Base-by-base conservation (phyloP, 176 grass and related monocot genomes). In the Chloris gayana region DNA sequence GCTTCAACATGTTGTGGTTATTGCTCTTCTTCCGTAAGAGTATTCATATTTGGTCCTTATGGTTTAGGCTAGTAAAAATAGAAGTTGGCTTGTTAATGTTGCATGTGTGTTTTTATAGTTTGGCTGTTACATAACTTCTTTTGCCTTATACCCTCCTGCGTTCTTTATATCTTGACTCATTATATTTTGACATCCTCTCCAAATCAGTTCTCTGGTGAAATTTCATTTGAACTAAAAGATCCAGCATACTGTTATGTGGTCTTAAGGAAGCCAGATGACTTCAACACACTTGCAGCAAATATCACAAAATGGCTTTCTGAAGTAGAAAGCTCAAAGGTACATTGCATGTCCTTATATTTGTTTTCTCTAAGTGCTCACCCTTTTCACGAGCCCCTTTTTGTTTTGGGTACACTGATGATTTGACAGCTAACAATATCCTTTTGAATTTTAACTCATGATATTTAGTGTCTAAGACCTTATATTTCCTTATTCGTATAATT, bases 211-310 rank as follows among this genome's bases (percentile, higher is more conserved):
- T 86, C 81, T 79, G 95, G 91, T 82, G 95, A 95, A 86, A 72
- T 93, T 76, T 91, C 92, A 63, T 98, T 87, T 79, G 90, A 98
- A 82, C 72, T 95, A 85, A 98, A 98, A 90, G 95, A 95, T 76
- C 85, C 89, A 73, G 86, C 95, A 29, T 95, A 89, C 83, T 93
- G 88, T 32, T 95, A 90, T 35, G 77, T 72, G 32, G 75, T 95
- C 75, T 65, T 94, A 74, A 94, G 89, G 87, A 91, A 83, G 86
- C 90, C 95, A 84, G 78, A 93, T 89, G 81, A 98, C 74, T 70
- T 92, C 58, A 91, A 84, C 42, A 44, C 88, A 83, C 86, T 98
- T 79, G 92, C 92, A 73, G 81, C 67, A 14, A 85, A 90, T 80
- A 63, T 98, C 78, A 85, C 90, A 64, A 91, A 84, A 88, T 94